Evolutionary conservation across 257 asterid species (phyloP).

Genomic region (Solanum sejunctum): DNA sequence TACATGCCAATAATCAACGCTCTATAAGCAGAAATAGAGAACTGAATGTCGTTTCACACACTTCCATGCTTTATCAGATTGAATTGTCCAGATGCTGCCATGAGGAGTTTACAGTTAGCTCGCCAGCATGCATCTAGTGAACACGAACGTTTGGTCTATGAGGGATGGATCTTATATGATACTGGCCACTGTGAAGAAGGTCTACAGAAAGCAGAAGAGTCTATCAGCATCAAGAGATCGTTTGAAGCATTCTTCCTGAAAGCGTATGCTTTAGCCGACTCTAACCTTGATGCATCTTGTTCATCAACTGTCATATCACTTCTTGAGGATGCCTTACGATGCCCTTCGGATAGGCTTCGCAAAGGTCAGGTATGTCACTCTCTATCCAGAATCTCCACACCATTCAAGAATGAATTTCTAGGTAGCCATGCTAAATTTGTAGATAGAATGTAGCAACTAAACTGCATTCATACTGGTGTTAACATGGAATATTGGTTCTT

Average conservation of each 20-base stretch:
- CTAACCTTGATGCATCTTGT: constrained; percentile 86
- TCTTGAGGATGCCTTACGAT: constrained; percentile 90
- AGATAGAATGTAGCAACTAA: background rate
- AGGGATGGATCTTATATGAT: constrained; percentile 97
- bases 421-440: background rate
- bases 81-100: constrained; percentile 97
- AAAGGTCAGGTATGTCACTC: constrained; percentile 79
- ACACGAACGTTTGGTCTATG: constrained; percentile 82
- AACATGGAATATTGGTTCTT: background rate
- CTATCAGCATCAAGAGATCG: constrained; percentile 80
- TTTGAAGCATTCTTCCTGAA: constrained; percentile 97
- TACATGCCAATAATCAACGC: background rate
- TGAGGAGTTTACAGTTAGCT: constrained; percentile 92
- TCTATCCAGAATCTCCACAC: background rate
- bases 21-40: background rate
- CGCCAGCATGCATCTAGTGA: constrained; percentile 85
- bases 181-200: constrained; percentile 98
- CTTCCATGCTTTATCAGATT: constrained; percentile 37
- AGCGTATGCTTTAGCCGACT: constrained; percentile 98
- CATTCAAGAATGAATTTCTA: background rate
- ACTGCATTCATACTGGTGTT: background rate
- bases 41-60: background rate
- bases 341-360: constrained; percentile 98
- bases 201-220: constrained; percentile 85
- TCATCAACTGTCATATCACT: constrained; percentile 80